Conservation (phyloP, 768 basidiomycete species). For the Trichaptum fuscoviolaceum region DNA sequence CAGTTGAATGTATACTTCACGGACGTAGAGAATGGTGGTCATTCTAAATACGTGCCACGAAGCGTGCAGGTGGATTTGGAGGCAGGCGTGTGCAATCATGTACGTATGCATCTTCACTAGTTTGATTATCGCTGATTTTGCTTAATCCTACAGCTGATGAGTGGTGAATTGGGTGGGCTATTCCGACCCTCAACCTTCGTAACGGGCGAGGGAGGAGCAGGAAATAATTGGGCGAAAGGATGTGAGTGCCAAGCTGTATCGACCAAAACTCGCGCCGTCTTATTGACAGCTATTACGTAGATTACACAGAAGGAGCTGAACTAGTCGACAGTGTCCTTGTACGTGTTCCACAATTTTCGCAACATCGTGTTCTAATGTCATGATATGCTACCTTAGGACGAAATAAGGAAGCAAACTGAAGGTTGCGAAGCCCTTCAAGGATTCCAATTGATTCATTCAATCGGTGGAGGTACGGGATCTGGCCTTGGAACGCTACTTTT, state of each 20-base stretch:
- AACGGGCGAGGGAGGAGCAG: constrained; percentile 58
- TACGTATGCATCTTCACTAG: constrained; percentile 30
- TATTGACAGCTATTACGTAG: constrained; percentile 29
- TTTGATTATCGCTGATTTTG: constrained; percentile 1
- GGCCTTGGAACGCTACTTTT: constrained; percentile 79
- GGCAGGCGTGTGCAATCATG: constrained; percentile 75
- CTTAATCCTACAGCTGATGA: constrained; percentile 34
- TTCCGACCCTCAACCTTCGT: constrained; percentile 89
- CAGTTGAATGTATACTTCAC: constrained; percentile 82
- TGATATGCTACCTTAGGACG: constrained; percentile 41
- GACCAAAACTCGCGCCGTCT: background rate
- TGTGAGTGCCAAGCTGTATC: constrained; percentile 45
- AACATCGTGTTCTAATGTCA: background rate
- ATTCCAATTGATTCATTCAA: constrained; percentile 83
- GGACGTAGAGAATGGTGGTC: constrained; percentile 47
- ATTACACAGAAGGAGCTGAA: constrained; percentile 93
- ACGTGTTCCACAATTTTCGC: constrained; percentile 10
- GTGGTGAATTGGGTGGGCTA: constrained; percentile 67
- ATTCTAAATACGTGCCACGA: constrained; percentile 78
- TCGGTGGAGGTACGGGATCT: constrained; percentile 89
- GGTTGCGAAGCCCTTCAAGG: constrained; percentile 84
- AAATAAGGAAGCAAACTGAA: constrained; percentile 77
- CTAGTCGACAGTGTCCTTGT: constrained; percentile 81
- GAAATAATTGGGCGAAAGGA: constrained; percentile 97
- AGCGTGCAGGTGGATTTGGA: constrained; percentile 91